These are phyloP conservation scores for Suillus sp. DNA, from an alignment of 768 basidiomycete genomes.

Conservation along the genomic window DNA sequence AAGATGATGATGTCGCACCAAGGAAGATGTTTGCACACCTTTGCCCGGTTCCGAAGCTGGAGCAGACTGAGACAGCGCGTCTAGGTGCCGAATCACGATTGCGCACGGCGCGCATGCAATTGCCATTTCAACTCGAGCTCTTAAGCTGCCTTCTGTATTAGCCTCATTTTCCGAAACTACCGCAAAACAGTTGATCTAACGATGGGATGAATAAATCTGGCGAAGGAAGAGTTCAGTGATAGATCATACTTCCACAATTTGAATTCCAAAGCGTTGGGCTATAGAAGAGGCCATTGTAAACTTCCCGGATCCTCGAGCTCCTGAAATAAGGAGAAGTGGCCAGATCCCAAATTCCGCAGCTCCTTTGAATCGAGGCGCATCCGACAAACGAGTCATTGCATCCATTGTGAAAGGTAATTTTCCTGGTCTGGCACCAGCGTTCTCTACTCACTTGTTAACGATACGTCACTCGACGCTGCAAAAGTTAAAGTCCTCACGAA, in stretches of 20 bases:
- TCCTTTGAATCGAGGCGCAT: slow-evolving; percentile 57
- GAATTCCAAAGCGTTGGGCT: slow-evolving; percentile 68
- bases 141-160: slow-evolving; percentile 73
- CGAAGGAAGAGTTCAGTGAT: neutral
- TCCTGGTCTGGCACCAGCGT: neutral
- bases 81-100: slow-evolving; percentile 75
- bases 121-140: slow-evolving; percentile 77
- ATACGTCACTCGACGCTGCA: neutral
- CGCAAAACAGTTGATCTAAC: slow-evolving; percentile 84
- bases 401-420: slow-evolving; percentile 33
- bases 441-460: neutral
- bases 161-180: slow-evolving; percentile 75
- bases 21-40: slow-evolving; percentile 43
- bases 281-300: slow-evolving; percentile 59
- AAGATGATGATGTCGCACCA: slow-evolving; percentile 5
- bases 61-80: slow-evolving; percentile 73
- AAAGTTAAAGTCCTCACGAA: slow-evolving; percentile 44
- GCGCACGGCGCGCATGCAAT: slow-evolving; percentile 81
- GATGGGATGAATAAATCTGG: neutral
- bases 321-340: slow-evolving; percentile 76
- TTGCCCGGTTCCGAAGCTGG: slow-evolving; percentile 65
- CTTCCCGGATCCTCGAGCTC: slow-evolving; percentile 82
- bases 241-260: slow-evolving; percentile 67
- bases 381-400: slow-evolving; percentile 57
- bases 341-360: slow-evolving; percentile 64